These are phyloP conservation scores for Lotus japonicus DNA, from an alignment of 306 rosid species.

Conservation along the genomic window DNA sequence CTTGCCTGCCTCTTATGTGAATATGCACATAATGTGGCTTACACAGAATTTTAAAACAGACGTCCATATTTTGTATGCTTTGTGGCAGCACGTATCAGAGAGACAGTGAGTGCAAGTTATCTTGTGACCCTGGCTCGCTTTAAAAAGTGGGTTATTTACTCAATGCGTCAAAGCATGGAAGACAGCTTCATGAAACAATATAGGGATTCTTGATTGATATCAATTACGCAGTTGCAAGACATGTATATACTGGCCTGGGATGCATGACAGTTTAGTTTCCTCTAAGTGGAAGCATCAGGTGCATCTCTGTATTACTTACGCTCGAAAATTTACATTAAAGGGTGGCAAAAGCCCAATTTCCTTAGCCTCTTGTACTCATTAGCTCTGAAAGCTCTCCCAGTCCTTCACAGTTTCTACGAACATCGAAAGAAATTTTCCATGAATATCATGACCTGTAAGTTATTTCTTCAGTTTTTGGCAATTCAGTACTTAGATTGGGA, in stretches of 20 bases:
- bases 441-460: neutral
- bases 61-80: neutral
- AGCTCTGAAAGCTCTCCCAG: too few relatives aligned
- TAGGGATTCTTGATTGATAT: neutral
- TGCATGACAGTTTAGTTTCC: neutral
- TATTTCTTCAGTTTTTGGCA: neutral
- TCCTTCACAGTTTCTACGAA: too few relatives aligned
- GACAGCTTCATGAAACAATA: neutral
- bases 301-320: neutral
- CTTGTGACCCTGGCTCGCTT: neutral
- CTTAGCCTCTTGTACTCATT: too few relatives aligned
- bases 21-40: neutral
- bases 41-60: neutral
- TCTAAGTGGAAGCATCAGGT: neutral
- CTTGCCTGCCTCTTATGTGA: slow-evolving; percentile 9
- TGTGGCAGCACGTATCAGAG: neutral
- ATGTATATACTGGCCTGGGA: neutral
- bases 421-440: too few relatives aligned
- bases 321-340: neutral
- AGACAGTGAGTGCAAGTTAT: neutral
- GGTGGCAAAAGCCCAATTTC: neutral
- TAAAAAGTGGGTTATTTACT: neutral
- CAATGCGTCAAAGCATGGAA: neutral
- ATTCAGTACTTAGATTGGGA: neutral
- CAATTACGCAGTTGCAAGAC: neutral